Conservation (phyloP, 2,329 filamentous ascomycete species). For the Clonostachys rhizophaga region DNA sequence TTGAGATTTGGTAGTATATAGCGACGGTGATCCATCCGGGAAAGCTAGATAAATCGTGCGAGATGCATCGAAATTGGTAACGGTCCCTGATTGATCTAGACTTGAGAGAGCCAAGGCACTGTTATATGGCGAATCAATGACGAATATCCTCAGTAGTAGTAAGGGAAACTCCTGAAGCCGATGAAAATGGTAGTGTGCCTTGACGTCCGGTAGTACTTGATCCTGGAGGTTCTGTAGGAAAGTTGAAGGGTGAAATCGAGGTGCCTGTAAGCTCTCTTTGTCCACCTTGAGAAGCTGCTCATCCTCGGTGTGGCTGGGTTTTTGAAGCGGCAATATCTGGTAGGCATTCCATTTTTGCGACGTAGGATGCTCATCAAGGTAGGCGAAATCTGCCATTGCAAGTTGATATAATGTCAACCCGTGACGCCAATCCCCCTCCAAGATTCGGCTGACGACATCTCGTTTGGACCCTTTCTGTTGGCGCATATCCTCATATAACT, state of each 20-base stretch:
- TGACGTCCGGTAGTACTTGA: constrained; percentile 72
- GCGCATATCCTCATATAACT: constrained; percentile 58
- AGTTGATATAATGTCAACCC: constrained; percentile 63
- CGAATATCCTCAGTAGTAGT: constrained; percentile 71
- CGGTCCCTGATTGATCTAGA: constrained; percentile 18
- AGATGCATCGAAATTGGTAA: constrained; percentile 55
- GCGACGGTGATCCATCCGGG: constrained; percentile 71
- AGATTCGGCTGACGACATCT: constrained; percentile 58
- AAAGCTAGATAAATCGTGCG: constrained; percentile 78
- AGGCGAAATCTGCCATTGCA: constrained; percentile 64
- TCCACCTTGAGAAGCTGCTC: constrained; percentile 35
- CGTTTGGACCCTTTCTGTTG: constrained; percentile 55
- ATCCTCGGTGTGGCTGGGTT: constrained; percentile 28
- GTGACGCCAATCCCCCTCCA: constrained; percentile 65
- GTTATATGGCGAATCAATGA: constrained; percentile 78
- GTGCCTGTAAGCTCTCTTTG: constrained; percentile 44
- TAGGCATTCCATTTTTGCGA: constrained; percentile 62
- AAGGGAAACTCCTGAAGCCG: constrained; percentile 66
- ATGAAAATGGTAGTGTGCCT: constrained; percentile 78
- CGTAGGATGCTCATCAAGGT: constrained; percentile 60
- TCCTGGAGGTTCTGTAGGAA: constrained; percentile 73
- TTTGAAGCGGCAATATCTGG: constrained; percentile 48
- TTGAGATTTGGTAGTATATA: constrained; percentile 60
- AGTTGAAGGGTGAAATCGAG: constrained; percentile 74
- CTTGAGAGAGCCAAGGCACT: constrained; percentile 42